phyloP scores from a whole-genome alignment of 2,329 filamentous ascomycete genomes.

The Lanzia echinophila region DNA sequence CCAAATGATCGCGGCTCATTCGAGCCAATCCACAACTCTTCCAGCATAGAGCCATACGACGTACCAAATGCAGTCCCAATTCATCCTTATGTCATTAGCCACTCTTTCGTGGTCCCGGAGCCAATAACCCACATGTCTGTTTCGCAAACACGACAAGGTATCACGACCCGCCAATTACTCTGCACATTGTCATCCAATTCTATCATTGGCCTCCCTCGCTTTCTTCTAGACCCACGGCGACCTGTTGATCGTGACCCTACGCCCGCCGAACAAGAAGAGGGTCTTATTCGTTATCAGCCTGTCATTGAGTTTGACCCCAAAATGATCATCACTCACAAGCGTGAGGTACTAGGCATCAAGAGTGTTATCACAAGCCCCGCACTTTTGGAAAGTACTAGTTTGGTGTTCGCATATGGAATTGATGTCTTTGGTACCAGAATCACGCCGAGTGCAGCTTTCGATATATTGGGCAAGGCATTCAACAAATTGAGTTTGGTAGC shows the following conservation, averaged over 20 bases:
- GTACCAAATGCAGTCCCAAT: conserved; percentile 44
- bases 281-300: conserved; percentile 68
- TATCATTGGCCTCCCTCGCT: conserved; percentile 72
- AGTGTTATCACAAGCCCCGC: conserved; percentile 70
- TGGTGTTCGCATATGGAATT: conserved; percentile 81
- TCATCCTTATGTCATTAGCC: conserved; percentile 69
- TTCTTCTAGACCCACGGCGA: conserved; percentile 75
- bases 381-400: conserved; percentile 81
- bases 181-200: conserved; percentile 69
- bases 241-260: conserved; percentile 81
- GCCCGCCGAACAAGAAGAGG: conserved; percentile 73
- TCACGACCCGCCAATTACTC: conserved; percentile 75
- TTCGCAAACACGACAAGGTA: conserved; percentile 86
- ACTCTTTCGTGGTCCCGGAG: conserved; percentile 74
- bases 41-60: conserved; percentile 63
- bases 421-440: conserved; percentile 85
- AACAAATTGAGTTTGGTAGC: conserved; percentile 79
- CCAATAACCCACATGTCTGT: conserved; percentile 75
- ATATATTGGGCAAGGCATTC: conserved; percentile 88
- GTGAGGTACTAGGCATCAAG: conserved; percentile 71
- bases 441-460: conserved; percentile 83
- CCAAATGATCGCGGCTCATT: conserved; percentile 81
- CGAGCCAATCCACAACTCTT: conserved; percentile 64
- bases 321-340: conserved; percentile 71
- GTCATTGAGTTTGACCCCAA: conserved; percentile 78